phyloP scores from a whole-genome alignment of 2,329 filamentous ascomycete genomes.

The Chaetomium sp. region DNA sequence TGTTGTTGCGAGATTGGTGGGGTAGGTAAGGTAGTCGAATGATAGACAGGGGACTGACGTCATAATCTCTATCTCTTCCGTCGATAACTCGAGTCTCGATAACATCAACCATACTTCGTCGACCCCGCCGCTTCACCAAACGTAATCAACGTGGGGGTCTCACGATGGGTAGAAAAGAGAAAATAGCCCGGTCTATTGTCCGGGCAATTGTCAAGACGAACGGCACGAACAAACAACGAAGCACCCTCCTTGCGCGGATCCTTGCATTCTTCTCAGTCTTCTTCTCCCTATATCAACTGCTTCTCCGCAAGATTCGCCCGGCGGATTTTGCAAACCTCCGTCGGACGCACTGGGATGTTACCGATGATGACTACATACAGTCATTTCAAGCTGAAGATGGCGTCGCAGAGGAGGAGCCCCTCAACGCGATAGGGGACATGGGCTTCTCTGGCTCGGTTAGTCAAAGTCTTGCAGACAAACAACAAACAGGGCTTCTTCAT shows the following conservation, averaged over 20 bases:
- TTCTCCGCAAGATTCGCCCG: constrained; percentile 49
- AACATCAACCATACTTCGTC: neutral
- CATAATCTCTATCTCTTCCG: neutral
- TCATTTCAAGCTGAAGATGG: constrained; percentile 53
- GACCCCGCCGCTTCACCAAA: neutral
- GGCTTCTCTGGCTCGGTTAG: constrained; percentile 70
- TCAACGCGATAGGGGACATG: constrained; percentile 66
- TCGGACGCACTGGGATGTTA: constrained; percentile 42
- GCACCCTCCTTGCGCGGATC: constrained; percentile 46
- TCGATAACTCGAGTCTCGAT: neutral
- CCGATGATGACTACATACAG: constrained; percentile 44
- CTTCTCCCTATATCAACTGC: constrained; percentile 55
- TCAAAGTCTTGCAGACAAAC: neutral
- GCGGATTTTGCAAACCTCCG: constrained; percentile 56
- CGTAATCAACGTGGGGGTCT: neutral
- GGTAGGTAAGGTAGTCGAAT: neutral
- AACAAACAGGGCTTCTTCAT: neutral
- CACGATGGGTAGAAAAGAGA: constrained; percentile 37
- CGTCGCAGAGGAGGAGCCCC: constrained; percentile 41
- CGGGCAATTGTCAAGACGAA: constrained; percentile 41
- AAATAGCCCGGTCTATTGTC: constrained; percentile 47
- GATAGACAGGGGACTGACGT: neutral
- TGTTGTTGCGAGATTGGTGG: neutral
- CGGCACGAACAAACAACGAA: constrained; percentile 36
- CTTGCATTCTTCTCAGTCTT: constrained; percentile 49